Evolutionary conservation across 129 eudicot genomes (phyloP), one percentile per base, ranked within the genome.

Genomic region (Artemisia tridentata): DNA sequence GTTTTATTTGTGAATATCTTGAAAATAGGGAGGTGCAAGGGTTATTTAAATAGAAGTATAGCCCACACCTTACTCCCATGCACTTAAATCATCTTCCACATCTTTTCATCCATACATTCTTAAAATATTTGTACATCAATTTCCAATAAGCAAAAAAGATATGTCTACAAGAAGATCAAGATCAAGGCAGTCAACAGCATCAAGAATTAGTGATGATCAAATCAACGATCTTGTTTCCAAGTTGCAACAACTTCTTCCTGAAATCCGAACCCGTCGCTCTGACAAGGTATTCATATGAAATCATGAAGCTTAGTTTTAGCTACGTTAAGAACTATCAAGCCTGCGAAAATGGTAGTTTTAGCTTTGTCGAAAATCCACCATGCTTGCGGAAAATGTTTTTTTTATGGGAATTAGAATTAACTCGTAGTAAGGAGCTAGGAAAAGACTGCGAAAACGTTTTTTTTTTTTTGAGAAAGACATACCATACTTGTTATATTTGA

Each of bases 81-180:
- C 80, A 68, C 61, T 76, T 50, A 41, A 48, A 38, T 31, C 75
- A 59, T 59, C 80, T 75, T 56, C 49, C 65, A 25, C 47, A 25
- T 75, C 67, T 65, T 65, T 34, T 41, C 49, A 34, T 53, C 16
- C 5, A 56, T 14, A 9, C 63, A 10, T 46, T 49, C 47, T 25
- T 45, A n/a, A n/a, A 23, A 72, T 25, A 47, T 10, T 23, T 61
- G 20, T 17, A 16, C 45, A 49, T 60, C 43, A 16, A 7, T 49
- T 48, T 46, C 68, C 12, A 10, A 60, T 4, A 49, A 68, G 31
- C 11, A 31, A 1, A 31, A 20, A 4, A 13, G 7, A 4, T 11
- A 87, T 90, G 97, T 87, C 97, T 7, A 77, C 88, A 80, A 75
- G 95, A 85, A 87, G 97, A 71, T 83, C 97, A 72, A 75, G 97